These are phyloP conservation scores for Phtheirospermum japonicum DNA, from an alignment of 257 asterid genomes.

Conservation along the genomic window DNA sequence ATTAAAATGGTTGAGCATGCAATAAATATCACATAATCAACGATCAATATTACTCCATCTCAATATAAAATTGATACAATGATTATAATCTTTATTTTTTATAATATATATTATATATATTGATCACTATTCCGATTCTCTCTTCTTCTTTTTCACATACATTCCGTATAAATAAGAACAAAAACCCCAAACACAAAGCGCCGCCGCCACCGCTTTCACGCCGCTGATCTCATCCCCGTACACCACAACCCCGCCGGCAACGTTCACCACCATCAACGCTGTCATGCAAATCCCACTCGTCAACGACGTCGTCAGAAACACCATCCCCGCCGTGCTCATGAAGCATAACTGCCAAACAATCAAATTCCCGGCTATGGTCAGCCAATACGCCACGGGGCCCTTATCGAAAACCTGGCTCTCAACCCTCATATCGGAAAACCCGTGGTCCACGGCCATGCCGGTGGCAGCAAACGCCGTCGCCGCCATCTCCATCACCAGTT, in stretches of 20 bases:
- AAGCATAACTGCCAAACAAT: slow-evolving; percentile 67
- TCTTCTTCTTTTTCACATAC: slow-evolving; percentile 26
- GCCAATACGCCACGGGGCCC: slow-evolving; percentile 53
- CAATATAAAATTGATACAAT: too few relatives aligned
- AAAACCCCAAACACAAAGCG: slow-evolving; percentile 69
- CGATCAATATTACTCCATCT: too few relatives aligned
- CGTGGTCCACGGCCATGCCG: slow-evolving; percentile 47
- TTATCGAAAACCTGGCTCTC: slow-evolving; percentile 46
- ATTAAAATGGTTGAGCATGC: too few relatives aligned
- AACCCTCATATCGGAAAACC: slow-evolving; percentile 37
- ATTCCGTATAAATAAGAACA: slow-evolving; percentile 58
- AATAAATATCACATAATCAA: too few relatives aligned
- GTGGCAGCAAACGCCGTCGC: slow-evolving; percentile 53
- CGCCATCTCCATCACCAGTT: slow-evolving; percentile 55
- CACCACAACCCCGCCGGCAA: slow-evolving; percentile 54
- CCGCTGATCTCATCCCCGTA: slow-evolving; percentile 58
- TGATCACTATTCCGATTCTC: not conserved
- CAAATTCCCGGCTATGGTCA: slow-evolving; percentile 33
- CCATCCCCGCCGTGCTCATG: slow-evolving; percentile 81
- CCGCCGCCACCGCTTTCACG: slow-evolving; percentile 50
- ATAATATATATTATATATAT: too few relatives aligned
- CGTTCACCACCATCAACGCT: slow-evolving; percentile 56
- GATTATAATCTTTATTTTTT: too few relatives aligned
- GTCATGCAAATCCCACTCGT: slow-evolving; percentile 77
- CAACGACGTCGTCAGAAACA: slow-evolving; percentile 67